phyloP scores from a whole-genome alignment of 2,329 filamentous ascomycete species.

The Reticulascus tulasneorum region DNA sequence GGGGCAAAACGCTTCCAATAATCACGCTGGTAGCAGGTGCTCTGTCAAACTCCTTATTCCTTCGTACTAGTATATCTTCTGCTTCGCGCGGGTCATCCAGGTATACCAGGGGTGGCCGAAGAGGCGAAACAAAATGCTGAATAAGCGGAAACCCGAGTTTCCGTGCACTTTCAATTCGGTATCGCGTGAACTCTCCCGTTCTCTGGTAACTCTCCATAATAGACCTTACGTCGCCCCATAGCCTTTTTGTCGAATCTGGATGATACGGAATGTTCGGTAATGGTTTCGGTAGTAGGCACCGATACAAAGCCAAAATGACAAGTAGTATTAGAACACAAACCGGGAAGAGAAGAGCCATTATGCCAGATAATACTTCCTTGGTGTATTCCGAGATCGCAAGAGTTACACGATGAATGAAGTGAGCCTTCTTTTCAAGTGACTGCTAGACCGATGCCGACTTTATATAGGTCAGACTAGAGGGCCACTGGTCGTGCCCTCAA shows the following conservation, averaged over 20 bases:
- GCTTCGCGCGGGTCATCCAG: conserved; percentile 29
- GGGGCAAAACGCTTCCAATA: no score
- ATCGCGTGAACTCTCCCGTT: conserved; percentile 11
- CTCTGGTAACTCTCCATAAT: conserved; percentile 30
- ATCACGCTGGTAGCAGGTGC: no score
- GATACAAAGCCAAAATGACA: no score
- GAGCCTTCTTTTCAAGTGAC: no score
- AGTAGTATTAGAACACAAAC: no score
- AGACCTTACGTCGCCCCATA: conserved; percentile 40
- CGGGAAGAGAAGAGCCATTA: no score
- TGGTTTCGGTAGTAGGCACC: conserved; percentile 40
- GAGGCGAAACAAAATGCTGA: conserved; percentile 43
- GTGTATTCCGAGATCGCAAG: no score
- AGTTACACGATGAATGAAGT: no score
- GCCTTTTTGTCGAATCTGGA: conserved; percentile 22
- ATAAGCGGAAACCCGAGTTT: conserved; percentile 37
- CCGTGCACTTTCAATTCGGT: conserved; percentile 5
- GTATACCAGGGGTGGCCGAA: conserved; percentile 37
- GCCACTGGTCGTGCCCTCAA: no score
- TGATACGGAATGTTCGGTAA: conserved; percentile 44
- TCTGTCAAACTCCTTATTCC: conserved; percentile 41
- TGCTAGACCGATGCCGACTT: no score
- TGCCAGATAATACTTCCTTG: no score
- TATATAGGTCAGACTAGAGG: no score
- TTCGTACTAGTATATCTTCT: conserved; percentile 40